phyloP scores from a whole-genome alignment of 2,329 filamentous ascomycete genomes.

The Penicillium sp. region DNA sequence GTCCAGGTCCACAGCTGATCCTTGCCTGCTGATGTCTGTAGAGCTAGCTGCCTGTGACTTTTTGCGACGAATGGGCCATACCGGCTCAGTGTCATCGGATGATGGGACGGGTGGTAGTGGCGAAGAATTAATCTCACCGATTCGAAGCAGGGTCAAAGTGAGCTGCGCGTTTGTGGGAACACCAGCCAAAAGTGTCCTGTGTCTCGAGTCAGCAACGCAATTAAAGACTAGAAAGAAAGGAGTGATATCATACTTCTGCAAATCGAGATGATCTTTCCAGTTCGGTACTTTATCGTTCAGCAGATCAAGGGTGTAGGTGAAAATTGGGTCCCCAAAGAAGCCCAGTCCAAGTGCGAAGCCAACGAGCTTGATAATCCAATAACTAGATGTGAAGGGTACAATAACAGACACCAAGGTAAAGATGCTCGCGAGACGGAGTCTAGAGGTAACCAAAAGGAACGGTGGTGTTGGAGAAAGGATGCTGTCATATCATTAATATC shows the following conservation, averaged over 20 bases:
- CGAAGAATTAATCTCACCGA: constrained; percentile 77
- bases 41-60: constrained; percentile 50
- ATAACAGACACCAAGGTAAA: constrained; percentile 53
- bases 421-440: constrained; percentile 55
- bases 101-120: constrained; percentile 66
- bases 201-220: background rate
- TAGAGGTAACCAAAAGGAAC: constrained; percentile 55
- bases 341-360: constrained; percentile 67
- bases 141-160: constrained; percentile 73
- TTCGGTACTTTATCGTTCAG: constrained; percentile 55
- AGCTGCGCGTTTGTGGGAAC: constrained; percentile 85
- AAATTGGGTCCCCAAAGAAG: constrained; percentile 77
- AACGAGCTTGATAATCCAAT: constrained; percentile 63
- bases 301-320: constrained; percentile 57
- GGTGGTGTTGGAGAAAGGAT: constrained; percentile 63
- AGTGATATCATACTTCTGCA: constrained; percentile 54
- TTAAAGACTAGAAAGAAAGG: background rate
- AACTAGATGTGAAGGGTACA: constrained; percentile 56
- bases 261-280: constrained; percentile 73
- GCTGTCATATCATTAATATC: constrained; percentile 30
- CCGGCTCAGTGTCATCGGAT: constrained; percentile 34
- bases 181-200: constrained; percentile 67
- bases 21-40: constrained; percentile 52
- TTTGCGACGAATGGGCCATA: constrained; percentile 37
- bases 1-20: background rate